These are phyloP conservation scores for Polymyxa betae DNA, from an alignment of 208 protist genomes.

Conservation along the genomic window DNA sequence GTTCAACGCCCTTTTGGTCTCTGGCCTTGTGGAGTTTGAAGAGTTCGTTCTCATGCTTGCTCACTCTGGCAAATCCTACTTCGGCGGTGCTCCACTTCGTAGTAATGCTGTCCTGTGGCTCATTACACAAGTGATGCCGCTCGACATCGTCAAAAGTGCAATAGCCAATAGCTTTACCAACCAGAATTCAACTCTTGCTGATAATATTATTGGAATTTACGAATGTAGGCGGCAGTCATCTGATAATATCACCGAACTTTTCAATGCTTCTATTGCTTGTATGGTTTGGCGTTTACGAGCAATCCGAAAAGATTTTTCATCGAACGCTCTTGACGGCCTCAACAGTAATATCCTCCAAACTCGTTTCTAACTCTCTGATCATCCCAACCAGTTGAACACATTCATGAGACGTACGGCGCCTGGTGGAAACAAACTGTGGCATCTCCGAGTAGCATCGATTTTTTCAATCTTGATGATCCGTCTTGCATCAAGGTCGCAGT, in stretches of 20 bases:
- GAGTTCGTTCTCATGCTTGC: constrained; percentile 33
- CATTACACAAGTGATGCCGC: constrained; percentile 24
- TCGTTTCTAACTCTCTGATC: too few species aligned
- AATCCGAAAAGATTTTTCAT: neutral
- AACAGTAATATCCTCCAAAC: constrained; percentile 6
- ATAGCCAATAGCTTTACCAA: neutral
- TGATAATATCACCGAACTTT: constrained; percentile 1
- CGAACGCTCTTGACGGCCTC: neutral
- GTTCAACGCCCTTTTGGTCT: neutral
- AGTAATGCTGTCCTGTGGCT: constrained; percentile 13
- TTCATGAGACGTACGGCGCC: neutral
- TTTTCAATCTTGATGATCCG: constrained; percentile 22
- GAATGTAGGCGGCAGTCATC: neutral
- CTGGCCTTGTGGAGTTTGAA: constrained; percentile 23
- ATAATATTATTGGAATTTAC: neutral
- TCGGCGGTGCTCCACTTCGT: constrained; percentile 6
- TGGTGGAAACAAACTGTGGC: constrained; percentile 6
- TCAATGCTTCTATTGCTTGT: constrained; percentile 29
- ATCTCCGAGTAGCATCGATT: neutral
- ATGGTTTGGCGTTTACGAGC: neutral
- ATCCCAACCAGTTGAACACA: neutral
- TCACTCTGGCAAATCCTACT: constrained; percentile 33
- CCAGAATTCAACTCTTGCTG: neutral
- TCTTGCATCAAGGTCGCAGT: neutral
- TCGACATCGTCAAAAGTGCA: constrained; percentile 12